Percentiles rank a stretch among this genome's conserved stretches.
Conservation (phyloP, 192 early-diverging fungal genomes). For the Phycomyces blakesleeanus region DNA sequence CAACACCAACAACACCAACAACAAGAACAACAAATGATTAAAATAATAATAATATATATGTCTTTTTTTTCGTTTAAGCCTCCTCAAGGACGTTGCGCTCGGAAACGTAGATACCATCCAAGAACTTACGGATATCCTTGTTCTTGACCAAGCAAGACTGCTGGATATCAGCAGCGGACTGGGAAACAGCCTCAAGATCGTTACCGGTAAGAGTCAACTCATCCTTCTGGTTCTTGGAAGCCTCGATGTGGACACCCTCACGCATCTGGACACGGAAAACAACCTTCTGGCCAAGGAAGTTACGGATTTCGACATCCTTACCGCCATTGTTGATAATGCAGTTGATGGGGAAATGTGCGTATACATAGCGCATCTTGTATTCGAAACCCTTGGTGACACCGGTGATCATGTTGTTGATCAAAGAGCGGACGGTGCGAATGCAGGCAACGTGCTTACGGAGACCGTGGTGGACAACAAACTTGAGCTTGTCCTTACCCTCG, state of each 20-base stretch:
- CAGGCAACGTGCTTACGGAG: conserved; percentile 96
- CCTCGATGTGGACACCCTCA: conserved; percentile 74
- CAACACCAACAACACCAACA: too few species aligned
- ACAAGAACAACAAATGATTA: too few species aligned
- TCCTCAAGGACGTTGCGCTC: conserved; percentile 39
- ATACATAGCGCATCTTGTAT: conserved; percentile 99
- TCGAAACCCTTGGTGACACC: conserved; percentile 98
- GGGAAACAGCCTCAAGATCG: conserved; percentile 80
- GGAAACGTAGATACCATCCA: conserved; percentile 47
- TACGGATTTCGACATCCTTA: conserved; percentile 89
- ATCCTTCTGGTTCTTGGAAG: conserved; percentile 87
- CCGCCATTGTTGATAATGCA: conserved; percentile 77
- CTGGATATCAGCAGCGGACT: conserved; percentile 42
- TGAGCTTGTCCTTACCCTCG: conserved; percentile 64
- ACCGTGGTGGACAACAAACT: conserved; percentile 91
- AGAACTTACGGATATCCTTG: conserved; percentile 99
- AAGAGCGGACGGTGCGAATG: conserved; percentile 94
- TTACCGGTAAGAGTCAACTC: conserved; percentile 92
- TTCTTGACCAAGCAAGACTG: conserved; percentile 90
- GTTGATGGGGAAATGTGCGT: conserved; percentile 99
- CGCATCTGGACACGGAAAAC: conserved; percentile 83
- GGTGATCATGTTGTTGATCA: conserved; percentile 96
- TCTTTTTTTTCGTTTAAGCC: too few species aligned
- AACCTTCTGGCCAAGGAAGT: conserved; percentile 97
- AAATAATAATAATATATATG: too few species aligned